Base-by-base conservation (phyloP, 2,329 filamentous ascomycete species). In the Harringtonia lauricola region DNA sequence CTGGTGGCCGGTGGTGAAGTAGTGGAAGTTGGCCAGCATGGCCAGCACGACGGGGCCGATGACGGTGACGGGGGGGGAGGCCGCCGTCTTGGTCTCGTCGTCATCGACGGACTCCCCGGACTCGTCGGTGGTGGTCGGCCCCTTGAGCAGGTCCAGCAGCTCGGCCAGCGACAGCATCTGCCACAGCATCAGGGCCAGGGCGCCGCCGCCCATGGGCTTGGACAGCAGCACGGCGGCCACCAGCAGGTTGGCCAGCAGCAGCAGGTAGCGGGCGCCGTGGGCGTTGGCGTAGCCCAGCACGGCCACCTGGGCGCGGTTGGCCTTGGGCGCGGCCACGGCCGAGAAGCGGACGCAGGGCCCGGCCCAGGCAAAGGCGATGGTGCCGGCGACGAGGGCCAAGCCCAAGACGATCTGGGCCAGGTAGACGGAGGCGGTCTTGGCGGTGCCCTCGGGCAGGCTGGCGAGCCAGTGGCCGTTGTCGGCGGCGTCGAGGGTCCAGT, bases 1-100 rank as follows among this genome's bases (percentile, higher is more conserved):
- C 64, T 96, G 90, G 62, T 98, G 92, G 48, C 92, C 92, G 0
- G 92, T 98, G 59, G 94, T 95, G 77, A 98, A 98, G 69, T 81
- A 98, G 67, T 95, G 82, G 63, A 90, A 94, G 55, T 84, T 87
- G 47, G 89, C 92, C 1, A 98, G 76, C n/a, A 96, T 66, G 12
- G 81, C 90, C 22, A 96, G 75, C 49, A 94, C 72, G 33, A 92
- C 68, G 18, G 92, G 89, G 0, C 88, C 90, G 54, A 96, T 83
- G 8, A 87, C 72, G 36, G 79, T 80, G 8, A 47, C 33, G 9
- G 42, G 39, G 1, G 38, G 4, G 3, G 31, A 22, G 29, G 39
- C 17, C 26, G 24, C 3, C 19, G 13, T 9, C 4, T 10, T 9
- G 21, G 13, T 12, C 38, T 34, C 6, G 74, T 19, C 9, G 39